These are phyloP conservation scores for Carallia brachiata DNA, from an alignment of 345 rosid genomes.

Conservation along the genomic window DNA sequence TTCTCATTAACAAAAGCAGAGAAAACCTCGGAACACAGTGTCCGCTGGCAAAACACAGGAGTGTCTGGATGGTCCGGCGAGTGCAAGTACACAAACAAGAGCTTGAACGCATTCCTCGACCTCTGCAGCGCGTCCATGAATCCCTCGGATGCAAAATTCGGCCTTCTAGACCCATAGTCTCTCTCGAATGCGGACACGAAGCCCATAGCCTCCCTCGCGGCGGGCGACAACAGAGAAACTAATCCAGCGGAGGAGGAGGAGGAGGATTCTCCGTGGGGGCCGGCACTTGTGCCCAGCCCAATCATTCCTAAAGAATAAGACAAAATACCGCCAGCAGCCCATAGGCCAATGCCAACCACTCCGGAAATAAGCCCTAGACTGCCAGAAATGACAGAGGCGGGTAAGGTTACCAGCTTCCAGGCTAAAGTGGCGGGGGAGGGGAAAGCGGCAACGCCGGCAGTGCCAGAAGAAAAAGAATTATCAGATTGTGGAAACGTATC, in stretches of 20 bases:
- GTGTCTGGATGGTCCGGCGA: conserved; percentile 96
- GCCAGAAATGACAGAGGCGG: conserved; percentile 78
- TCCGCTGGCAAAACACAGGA: conserved; percentile 63
- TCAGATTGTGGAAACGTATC: neutral
- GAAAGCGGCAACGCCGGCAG: neutral
- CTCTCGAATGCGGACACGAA: conserved; percentile 77
- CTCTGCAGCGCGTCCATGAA: conserved; percentile 93
- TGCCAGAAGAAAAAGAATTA: too few species aligned
- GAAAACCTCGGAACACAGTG: conserved; percentile 63
- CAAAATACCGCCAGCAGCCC: conserved; percentile 94
- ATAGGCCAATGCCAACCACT: conserved; percentile 82
- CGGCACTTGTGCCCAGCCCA: conserved; percentile 57
- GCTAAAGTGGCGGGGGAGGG: conserved; percentile 54
- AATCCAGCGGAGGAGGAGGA: conserved; percentile 39
- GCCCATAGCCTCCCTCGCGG: conserved; percentile 70
- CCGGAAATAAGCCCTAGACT: conserved; percentile 83
- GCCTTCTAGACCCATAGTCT: conserved; percentile 58
- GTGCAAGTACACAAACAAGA: conserved; percentile 88
- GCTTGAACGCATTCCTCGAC: conserved; percentile 68
- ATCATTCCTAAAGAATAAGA: conserved; percentile 81
- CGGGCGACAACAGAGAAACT: conserved; percentile 49
- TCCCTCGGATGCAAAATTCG: conserved; percentile 75
- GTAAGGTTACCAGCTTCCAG: conserved; percentile 81
- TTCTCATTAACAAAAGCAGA: conserved; percentile 80
- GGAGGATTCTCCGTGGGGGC: conserved; percentile 32